Evolutionary conservation across 2,329 filamentous ascomycete genomes (phyloP).

Genomic region (Bipolaris cookei): DNA sequence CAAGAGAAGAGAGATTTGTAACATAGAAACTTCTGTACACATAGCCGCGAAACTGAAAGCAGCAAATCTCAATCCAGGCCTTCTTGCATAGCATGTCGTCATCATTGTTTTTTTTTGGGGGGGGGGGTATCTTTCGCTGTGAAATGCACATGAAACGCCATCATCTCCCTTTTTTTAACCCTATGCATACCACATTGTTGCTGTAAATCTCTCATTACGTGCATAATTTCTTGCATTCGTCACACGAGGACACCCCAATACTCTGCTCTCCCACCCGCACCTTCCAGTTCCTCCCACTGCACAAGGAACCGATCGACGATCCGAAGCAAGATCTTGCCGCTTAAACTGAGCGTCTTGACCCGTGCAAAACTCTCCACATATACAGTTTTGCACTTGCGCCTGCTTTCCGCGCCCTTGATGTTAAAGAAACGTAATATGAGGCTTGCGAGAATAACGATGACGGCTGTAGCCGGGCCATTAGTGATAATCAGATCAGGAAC

Average conservation of each 20-base stretch:
- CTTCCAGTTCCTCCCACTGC: conserved; percentile 74
- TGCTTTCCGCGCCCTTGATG: conserved; percentile 43
- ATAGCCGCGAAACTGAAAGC: conserved; percentile 16
- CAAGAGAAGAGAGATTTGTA: conserved; percentile 13
- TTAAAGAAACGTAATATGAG: conserved; percentile 62
- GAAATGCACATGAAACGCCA: conserved; percentile 14
- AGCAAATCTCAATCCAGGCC: conserved; percentile 6
- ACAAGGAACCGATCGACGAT: conserved; percentile 81
- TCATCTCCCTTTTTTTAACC: background rate
- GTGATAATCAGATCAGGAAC: conserved; percentile 80
- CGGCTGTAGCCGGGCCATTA: conserved; percentile 88
- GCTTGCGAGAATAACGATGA: conserved; percentile 71
- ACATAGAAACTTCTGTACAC: conserved; percentile 32
- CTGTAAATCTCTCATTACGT: background rate
- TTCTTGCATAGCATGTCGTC: background rate
- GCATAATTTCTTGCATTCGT: background rate
- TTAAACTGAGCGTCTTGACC: conserved; percentile 80
- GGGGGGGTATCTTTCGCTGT: conserved; percentile 23
- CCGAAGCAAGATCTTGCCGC: conserved; percentile 74
- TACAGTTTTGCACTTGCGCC: conserved; percentile 70
- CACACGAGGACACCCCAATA: conserved; percentile 53
- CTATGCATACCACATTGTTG: background rate
- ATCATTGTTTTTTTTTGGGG: background rate
- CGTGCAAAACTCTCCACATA: conserved; percentile 95
- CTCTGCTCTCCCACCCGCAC: conserved; percentile 49